A percentile compares a stretch with the other conserved stretches of the same genome.
These are phyloP conservation scores for Xenoacremonium recifei DNA, from an alignment of 2,329 filamentous ascomycete genomes.

Conservation along the genomic window DNA sequence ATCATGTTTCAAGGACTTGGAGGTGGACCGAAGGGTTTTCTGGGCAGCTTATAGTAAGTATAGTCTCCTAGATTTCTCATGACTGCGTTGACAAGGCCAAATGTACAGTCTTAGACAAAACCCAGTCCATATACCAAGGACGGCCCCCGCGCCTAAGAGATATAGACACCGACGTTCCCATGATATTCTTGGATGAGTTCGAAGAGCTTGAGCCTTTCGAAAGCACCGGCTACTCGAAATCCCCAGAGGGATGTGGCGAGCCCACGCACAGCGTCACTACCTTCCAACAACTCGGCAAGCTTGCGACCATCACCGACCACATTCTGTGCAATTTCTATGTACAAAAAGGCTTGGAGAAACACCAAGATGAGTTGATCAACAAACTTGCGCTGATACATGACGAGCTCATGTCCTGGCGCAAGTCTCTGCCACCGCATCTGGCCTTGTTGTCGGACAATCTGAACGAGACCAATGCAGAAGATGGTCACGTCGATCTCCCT, in stretches of 20 bases:
- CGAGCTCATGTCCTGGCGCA: conserved; percentile 40
- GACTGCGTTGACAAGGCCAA: neutral
- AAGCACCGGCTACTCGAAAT: conserved; percentile 36
- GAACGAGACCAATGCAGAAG: conserved; percentile 28
- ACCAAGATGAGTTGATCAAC: conserved; percentile 26
- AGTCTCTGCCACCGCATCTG: conserved; percentile 38
- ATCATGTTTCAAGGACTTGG: conserved; percentile 39
- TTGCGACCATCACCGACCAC: conserved; percentile 45
- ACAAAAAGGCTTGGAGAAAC: conserved; percentile 30
- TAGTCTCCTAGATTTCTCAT: neutral
- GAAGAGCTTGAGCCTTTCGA: conserved; percentile 51
- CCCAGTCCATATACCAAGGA: conserved; percentile 53
- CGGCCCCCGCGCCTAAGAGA: conserved; percentile 44
- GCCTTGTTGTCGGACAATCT: neutral
- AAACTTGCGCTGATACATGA: conserved; percentile 32
- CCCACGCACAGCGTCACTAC: conserved; percentile 41
- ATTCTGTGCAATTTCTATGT: conserved; percentile 43
- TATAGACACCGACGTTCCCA: conserved; percentile 41
- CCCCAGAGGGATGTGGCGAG: conserved; percentile 26
- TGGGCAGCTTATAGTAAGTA: conserved; percentile 18
- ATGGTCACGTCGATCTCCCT: conserved; percentile 18
- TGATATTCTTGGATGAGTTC: conserved; percentile 44
- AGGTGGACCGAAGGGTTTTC: conserved; percentile 40
- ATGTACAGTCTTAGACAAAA: conserved; percentile 43
- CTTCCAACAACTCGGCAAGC: conserved; percentile 37